Conservation (phyloP, 768 basidiomycete genomes). For the Lentinula detonsa region DNA sequence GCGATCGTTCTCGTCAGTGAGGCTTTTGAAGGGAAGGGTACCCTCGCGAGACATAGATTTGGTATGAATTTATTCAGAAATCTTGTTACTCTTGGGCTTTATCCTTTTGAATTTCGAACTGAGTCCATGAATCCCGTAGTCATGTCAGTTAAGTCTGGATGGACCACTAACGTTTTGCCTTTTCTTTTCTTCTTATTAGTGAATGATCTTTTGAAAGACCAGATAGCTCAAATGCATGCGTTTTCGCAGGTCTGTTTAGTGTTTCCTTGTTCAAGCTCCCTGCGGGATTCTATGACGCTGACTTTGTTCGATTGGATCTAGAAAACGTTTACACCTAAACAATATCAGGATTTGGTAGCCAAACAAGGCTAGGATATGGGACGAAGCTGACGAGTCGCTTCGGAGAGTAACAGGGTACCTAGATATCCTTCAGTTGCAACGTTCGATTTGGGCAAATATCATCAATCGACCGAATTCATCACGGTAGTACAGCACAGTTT, state of each 20-base stretch:
- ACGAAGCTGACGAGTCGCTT: background rate
- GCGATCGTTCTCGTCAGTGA: conserved; percentile 72
- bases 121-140: no score
- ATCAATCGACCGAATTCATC: no score
- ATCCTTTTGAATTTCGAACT: no score
- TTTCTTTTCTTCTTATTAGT: conserved; percentile 34
- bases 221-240: conserved; percentile 80
- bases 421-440: background rate
- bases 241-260: conserved; percentile 67
- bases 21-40: conserved; percentile 73
- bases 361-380: conserved; percentile 16
- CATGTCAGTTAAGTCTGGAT: background rate
- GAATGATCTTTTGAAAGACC: conserved; percentile 66
- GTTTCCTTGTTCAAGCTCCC: conserved; percentile 2
- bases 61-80: conserved; percentile 28
- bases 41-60: conserved; percentile 68
- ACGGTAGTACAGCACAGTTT: no score
- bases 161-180: background rate
- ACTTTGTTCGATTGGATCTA: conserved; percentile 17
- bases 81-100: background rate
- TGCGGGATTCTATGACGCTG: background rate
- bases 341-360: conserved; percentile 47
- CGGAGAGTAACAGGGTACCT: background rate
- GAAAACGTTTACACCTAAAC: conserved; percentile 72
- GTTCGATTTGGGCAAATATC: no score